phyloP scores from a whole-genome alignment of 768 basidiomycete species.

The Lactarius sanguifluus region DNA sequence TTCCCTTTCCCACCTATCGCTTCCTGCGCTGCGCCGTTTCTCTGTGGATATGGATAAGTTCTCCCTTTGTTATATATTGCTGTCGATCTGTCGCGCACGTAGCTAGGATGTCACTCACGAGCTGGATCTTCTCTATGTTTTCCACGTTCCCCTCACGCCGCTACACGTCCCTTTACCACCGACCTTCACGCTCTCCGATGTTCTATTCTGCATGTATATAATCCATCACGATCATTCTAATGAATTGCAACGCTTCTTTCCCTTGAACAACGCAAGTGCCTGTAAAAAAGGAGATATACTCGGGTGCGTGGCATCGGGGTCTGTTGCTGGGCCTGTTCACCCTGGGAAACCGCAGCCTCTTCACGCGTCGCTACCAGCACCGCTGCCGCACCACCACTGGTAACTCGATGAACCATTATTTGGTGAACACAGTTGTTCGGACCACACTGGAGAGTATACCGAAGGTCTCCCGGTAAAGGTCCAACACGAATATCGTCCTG shows the following conservation, averaged over 20 bases:
- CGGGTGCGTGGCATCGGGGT: too few species aligned
- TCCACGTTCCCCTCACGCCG: slow-evolving; percentile 8
- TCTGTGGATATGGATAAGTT: slow-evolving; percentile 5
- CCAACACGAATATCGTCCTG: too few species aligned
- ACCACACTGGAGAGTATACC: too few species aligned
- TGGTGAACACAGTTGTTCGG: too few species aligned
- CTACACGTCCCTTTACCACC: slow-evolving; percentile 1
- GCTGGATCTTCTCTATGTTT: slow-evolving; percentile 3
- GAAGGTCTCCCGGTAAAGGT: too few species aligned
- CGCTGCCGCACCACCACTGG: too few species aligned
- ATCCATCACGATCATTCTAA: neutral
- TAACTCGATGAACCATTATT: too few species aligned
- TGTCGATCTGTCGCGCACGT: slow-evolving; percentile 11
- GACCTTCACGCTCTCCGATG: neutral
- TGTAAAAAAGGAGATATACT: too few species aligned
- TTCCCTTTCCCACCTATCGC: neutral
- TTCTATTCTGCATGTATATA: neutral
- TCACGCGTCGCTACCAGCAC: too few species aligned
- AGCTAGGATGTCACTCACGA: slow-evolving; percentile 18
- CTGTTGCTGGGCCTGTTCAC: too few species aligned
- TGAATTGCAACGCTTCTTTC: neutral
- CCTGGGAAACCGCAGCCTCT: too few species aligned
- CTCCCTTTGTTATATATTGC: slow-evolving; percentile 14
- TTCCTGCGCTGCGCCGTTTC: neutral
- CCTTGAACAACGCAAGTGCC: too few species aligned